Evolutionary conservation across 192 early-diverging fungal species (phyloP).

Genomic region (Coemansia javaensis): DNA sequence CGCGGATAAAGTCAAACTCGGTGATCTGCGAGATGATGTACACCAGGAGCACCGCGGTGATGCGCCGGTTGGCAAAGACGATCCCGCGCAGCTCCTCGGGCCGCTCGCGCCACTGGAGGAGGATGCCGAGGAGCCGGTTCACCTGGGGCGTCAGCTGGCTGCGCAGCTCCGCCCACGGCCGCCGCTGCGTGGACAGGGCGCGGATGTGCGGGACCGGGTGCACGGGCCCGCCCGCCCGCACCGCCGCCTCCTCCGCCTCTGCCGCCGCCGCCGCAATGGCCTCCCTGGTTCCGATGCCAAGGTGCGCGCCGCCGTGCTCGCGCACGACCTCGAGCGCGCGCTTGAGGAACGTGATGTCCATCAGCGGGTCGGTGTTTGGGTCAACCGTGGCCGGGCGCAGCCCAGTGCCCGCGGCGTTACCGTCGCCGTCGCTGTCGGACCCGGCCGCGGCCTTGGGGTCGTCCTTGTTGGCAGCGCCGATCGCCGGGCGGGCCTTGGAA

Average conservation of each 20-base stretch:
- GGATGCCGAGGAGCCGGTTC: conserved; percentile 56
- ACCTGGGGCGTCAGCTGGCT: conserved; percentile 67
- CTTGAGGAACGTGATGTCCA: conserved; percentile 6
- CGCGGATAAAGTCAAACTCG: conserved; percentile 46
- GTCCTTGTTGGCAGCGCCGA: not conserved
- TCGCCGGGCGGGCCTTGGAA: not conserved
- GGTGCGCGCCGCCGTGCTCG: conserved; percentile 1
- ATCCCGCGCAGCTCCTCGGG: conserved; percentile 75
- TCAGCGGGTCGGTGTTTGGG: not conserved
- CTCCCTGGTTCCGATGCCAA: not conserved
- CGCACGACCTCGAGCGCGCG: conserved; percentile 14
- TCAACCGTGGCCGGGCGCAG: not conserved
- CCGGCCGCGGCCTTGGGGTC: not conserved
- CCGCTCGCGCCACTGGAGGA: conserved; percentile 48
- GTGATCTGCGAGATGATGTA: conserved; percentile 50
- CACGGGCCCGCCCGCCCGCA: not conserved
- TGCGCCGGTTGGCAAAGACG: conserved; percentile 73
- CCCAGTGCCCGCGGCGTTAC: not conserved
- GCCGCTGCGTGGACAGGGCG: conserved; percentile 8
- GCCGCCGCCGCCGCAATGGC: no score
- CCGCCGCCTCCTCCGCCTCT: not conserved
- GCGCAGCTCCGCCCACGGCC: conserved; percentile 18
- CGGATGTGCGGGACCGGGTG: conserved; percentile 21
- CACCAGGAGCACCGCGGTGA: conserved; percentile 63
- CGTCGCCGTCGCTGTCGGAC: not conserved